Conservation (phyloP, 345 rosid genomes). For the Raphanus sativus region DNA sequence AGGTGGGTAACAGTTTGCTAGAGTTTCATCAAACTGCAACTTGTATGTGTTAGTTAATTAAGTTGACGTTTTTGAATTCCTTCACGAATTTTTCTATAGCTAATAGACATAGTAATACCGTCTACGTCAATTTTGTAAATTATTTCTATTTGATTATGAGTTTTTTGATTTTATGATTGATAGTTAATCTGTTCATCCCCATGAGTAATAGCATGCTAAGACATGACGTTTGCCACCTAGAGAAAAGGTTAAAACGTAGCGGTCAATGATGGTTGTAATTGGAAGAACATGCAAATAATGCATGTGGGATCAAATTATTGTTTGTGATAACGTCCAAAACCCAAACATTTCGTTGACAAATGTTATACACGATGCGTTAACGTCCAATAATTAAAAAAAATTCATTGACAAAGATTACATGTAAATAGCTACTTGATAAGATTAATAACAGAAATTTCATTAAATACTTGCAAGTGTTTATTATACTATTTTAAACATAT, state of each 20-base stretch:
- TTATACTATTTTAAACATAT: not conserved
- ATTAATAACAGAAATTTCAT: not conserved
- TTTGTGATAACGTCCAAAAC: conserved; percentile 25
- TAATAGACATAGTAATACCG: not conserved
- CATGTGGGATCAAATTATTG: conserved; percentile 33
- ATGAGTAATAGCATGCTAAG: not conserved
- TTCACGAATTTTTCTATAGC: not conserved
- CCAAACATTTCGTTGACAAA: conserved; percentile 19
- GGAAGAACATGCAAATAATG: conserved; percentile 32
- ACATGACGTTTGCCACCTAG: not conserved
- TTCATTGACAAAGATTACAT: not conserved
- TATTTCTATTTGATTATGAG: not conserved
- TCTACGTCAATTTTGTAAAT: not conserved
- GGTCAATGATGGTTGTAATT: conserved; percentile 18
- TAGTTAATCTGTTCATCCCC: not conserved
- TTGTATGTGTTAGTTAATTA: not conserved
- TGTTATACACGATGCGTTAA: not conserved
- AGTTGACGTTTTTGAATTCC: conserved; percentile 11
- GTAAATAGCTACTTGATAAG: not conserved
- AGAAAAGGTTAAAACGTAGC: conserved; percentile 14
- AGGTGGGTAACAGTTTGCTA: not conserved
- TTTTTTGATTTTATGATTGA: not conserved
- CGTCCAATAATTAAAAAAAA: not conserved
- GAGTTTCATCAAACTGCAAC: not conserved
- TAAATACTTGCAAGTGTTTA: not conserved